phyloP scores from a whole-genome alignment of 805 yeast species.

The Saccharomycopsis synnaedendra region DNA sequence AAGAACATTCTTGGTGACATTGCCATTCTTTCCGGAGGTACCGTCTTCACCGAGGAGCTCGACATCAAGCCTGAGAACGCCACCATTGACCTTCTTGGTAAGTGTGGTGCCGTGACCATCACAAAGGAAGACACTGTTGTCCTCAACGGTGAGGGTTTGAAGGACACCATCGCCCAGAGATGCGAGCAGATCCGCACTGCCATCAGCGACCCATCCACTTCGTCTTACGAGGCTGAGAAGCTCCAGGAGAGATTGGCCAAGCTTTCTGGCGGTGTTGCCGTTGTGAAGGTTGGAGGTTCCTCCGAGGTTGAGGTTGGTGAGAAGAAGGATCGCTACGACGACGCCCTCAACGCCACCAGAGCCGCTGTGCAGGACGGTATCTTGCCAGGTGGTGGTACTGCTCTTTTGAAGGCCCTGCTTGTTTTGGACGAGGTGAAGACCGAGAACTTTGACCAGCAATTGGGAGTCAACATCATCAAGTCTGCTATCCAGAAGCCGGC shows the following conservation, averaged over 20 bases:
- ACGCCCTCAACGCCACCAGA: slow-evolving; percentile 96
- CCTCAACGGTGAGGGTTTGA: slow-evolving; percentile 84
- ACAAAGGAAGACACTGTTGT: slow-evolving; percentile 94
- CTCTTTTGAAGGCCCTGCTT: slow-evolving; percentile 83
- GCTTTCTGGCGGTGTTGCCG: slow-evolving; percentile 97
- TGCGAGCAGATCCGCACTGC: slow-evolving; percentile 88
- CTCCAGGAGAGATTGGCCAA: slow-evolving; percentile 95
- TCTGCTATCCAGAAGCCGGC: slow-evolving; percentile 94
- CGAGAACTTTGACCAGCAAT: slow-evolving; percentile 89
- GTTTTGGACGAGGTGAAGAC: slow-evolving; percentile 59
- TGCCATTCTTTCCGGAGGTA: slow-evolving; percentile 91
- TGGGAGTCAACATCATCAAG: slow-evolving; percentile 89
- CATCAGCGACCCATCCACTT: slow-evolving; percentile 55
- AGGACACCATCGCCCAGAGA: slow-evolving; percentile 71
- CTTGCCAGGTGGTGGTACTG: slow-evolving; percentile 99
- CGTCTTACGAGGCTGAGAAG: slow-evolving; percentile 93
- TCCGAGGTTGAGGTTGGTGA: slow-evolving; percentile 98
- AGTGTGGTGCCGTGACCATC: slow-evolving; percentile 82
- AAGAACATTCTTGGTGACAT: slow-evolving; percentile 92
- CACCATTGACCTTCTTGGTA: slow-evolving; percentile 79
- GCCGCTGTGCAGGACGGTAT: slow-evolving; percentile 99
- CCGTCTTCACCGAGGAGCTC: slow-evolving; percentile 75
- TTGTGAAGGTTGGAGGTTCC: slow-evolving; percentile 92
- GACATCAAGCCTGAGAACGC: slow-evolving; percentile 95
- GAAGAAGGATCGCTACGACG: slow-evolving; percentile 98